Conservation (phyloP, 345 rosid species). For the Gossypium arboreum region DNA sequence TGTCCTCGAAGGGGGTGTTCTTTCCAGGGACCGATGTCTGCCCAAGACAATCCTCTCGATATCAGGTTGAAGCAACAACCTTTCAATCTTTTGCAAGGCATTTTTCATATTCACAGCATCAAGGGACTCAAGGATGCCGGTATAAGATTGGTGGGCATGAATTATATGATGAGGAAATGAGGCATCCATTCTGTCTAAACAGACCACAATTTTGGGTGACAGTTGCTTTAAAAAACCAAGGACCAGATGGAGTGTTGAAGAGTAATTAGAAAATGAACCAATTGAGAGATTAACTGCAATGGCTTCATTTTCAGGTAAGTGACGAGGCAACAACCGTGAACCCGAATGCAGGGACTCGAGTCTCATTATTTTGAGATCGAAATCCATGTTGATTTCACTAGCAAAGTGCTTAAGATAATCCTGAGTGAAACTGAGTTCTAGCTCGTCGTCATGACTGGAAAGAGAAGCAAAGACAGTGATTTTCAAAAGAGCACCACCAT, state of each 20-base stretch:
- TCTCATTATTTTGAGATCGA: conserved; percentile 57
- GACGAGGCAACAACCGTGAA: conserved; percentile 35
- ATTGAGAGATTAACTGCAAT: conserved; percentile 73
- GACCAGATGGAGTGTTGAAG: conserved; percentile 47
- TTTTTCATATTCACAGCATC: conserved; percentile 81
- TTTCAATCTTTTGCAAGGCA: conserved; percentile 75
- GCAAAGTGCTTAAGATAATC: conserved; percentile 74
- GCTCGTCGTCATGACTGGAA: conserved; percentile 43
- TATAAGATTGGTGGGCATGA: conserved; percentile 61
- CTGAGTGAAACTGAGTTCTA: conserved; percentile 63
- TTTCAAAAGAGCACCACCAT: conserved; percentile 54
- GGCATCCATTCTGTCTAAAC: conserved; percentile 68
- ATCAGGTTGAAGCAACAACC: conserved; percentile 60
- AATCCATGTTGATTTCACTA: conserved; percentile 50
- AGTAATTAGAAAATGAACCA: conserved; percentile 47
- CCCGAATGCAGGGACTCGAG: conserved; percentile 51
- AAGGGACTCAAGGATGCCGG: conserved; percentile 67
- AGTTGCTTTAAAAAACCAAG: conserved; percentile 71
- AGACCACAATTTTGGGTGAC: conserved; percentile 71
- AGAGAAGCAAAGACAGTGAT: conserved; percentile 70
- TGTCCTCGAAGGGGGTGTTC: conserved; percentile 63
- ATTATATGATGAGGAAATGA: conserved; percentile 70
- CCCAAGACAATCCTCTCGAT: conserved; percentile 61
- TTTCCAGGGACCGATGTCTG: conserved; percentile 53
- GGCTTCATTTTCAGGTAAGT: conserved; percentile 39